Conservation (phyloP, 768 basidiomycete species). For the Russula foetens region DNA sequence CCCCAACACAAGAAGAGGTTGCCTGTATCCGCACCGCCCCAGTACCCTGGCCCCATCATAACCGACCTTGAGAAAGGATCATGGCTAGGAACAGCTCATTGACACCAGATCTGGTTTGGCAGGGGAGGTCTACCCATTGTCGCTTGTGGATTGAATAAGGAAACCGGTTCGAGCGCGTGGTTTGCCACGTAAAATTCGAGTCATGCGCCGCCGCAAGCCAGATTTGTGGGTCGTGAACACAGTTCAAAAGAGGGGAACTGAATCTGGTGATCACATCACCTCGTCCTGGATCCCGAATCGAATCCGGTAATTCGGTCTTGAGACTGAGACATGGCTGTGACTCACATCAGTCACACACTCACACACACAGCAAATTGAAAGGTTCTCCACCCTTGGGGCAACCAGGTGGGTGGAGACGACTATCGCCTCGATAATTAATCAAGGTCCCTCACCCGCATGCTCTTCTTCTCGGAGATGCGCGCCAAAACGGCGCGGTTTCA, state of each 20-base stretch:
- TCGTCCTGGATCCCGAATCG: neutral
- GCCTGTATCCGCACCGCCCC: neutral
- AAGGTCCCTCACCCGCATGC: neutral
- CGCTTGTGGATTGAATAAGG: neutral
- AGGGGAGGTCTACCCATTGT: neutral
- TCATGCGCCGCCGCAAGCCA: neutral
- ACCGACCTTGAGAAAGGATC: neutral
- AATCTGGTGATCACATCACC: neutral
- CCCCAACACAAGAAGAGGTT: too few species aligned
- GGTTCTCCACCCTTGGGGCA: too few species aligned
- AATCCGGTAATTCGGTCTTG: neutral
- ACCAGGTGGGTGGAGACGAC: neutral
- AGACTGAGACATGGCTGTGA: neutral
- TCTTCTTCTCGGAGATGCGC: constrained; percentile 1
- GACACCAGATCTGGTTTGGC: neutral
- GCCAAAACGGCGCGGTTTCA: neutral
- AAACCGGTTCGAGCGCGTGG: neutral
- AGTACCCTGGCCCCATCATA: neutral
- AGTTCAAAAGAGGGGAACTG: too few species aligned
- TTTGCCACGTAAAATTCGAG: neutral
- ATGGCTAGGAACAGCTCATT: neutral
- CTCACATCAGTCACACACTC: neutral
- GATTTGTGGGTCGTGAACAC: neutral
- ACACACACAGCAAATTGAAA: neutral
- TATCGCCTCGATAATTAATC: neutral